Base-by-base conservation (phyloP, 2,329 filamentous ascomycete species). In the Microsporum canis region DNA sequence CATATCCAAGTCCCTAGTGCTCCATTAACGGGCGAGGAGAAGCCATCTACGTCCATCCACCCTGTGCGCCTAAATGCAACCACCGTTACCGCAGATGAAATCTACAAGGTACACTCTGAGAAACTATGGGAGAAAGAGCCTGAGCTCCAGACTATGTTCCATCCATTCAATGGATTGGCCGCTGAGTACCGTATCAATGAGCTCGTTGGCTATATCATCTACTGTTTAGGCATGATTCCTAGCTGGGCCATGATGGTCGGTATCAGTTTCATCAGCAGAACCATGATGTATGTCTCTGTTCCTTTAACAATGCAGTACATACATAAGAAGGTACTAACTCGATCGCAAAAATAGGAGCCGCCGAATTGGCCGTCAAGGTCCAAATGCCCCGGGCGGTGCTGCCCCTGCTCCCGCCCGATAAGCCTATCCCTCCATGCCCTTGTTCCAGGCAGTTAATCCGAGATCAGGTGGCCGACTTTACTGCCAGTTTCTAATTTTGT, bases 201-300 rank as follows among this genome's bases (percentile, higher is more conserved):
- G 60, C 79, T 80, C 14, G 68, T 84, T 39, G 84, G 79, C 5
- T 85, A 84, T 65, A 69, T 77, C 49, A 76, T 85, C 60, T 85
- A 77, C 71, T 79, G 69, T 34, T 79, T 86, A 68, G 75, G 78
- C 38, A 76, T 78, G 71, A 77, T 86, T 65, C 84, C 84, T 2
- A 84, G 80, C 67, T 87, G 84, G 84, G 68, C 81, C 62, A 80
- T 85, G 64, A 86, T 87, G 84, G 79, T 87, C 65, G 71, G 77
- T 47, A 81, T 87, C 71, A 83, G 79, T 60, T 81, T 86, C 71
- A 68, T 83, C 66, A 84, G 80, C 73, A 75, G 84, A 67, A 79
- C 78, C 10, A 75, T 86, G 70, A 85, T 86, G 84, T 84, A 74
- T 79, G 81, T 72, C 59, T n/a, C 33, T 17, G n/a, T n/a, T 43